Evolutionary conservation across 2,329 filamentous ascomycete genomes (phyloP), one percentile per base, ranked within the genome.

Genomic region (Neonectria faginata): DNA sequence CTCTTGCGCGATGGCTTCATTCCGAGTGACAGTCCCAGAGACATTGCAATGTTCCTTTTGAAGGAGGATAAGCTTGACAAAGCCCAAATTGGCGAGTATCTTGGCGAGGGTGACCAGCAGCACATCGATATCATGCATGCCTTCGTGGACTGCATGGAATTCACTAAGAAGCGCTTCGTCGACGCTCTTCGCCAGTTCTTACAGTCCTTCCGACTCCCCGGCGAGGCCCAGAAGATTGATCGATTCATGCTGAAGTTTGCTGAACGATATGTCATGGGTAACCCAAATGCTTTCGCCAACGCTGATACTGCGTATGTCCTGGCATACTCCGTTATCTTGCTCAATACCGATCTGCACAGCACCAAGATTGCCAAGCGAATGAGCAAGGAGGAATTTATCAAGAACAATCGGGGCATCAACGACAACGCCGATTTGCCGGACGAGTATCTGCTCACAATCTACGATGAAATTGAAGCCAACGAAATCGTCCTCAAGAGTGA

Each of bases 191-290:
- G 96, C 41, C 90, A 93, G 63, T 99, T 99, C 74, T 83, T 99
- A 12, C 96, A 99, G 78, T 92, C 93, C 29, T 99, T 99, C 83
- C 91, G 96, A 67, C 83, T 99, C 14, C 96, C 96, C 0, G 96
- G 96, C 65, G 96, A 99, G 79, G 94, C 94, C 0, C 96, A 99
- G 77, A 99, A 99, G 83, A 99, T 99, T 70, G 96, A 99, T 88
- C 92, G 96, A 52, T 97, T 98, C 80, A 98, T 99, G 96, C 83
- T 99, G 70, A 99, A 99, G 78, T 99, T 98, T 80, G 96, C 96
- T 10, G 95, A 98, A 79, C 90, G 95, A 65, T 99, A 99, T 77
- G 92, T 97, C 56, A 91, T 91, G 65, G 94, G 94, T 31, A 99
- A 99, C 72, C 96, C 96, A 0, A 97, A 97, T 75, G 95, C 96